Evolutionary conservation across 1,284 basidiomycete species (phyloP).

Genomic region (Ustilago bromivora): DNA sequence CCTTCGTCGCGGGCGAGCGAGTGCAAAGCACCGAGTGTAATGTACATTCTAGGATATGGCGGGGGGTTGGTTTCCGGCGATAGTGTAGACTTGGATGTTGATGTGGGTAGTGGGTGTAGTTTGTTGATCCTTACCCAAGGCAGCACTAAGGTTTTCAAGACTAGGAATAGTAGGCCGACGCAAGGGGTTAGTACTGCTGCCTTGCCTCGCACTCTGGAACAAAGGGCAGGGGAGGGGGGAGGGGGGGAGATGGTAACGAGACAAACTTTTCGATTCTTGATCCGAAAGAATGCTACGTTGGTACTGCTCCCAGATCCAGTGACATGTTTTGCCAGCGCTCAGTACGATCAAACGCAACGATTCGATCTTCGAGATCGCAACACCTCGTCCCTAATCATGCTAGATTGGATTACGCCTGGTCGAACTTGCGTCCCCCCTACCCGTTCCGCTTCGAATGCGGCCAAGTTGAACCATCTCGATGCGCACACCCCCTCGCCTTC

Average conservation of each 20-base stretch:
- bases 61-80: slow-evolving; percentile 94
- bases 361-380: slow-evolving; percentile 56
- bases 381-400: slow-evolving; percentile 55
- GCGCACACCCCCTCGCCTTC: slow-evolving; percentile 4
- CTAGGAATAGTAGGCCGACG: slow-evolving; percentile 23
- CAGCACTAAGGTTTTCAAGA: slow-evolving; percentile 70
- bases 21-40: slow-evolving; percentile 74
- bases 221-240: neutral
- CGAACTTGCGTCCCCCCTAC: slow-evolving; percentile 28
- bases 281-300: slow-evolving; percentile 55
- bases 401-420: slow-evolving; percentile 68
- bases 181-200: slow-evolving; percentile 15
- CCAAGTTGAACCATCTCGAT: slow-evolving; percentile 22
- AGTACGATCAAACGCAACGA: slow-evolving; percentile 63
- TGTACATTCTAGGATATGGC: slow-evolving; percentile 89
- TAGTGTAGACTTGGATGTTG: slow-evolving; percentile 76
- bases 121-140: slow-evolving; percentile 86
- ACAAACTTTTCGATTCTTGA: slow-evolving; percentile 48
- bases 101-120: slow-evolving; percentile 75
- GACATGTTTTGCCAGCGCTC: slow-evolving; percentile 59
- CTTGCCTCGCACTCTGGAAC: slow-evolving; percentile 5
- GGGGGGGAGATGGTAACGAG: slow-evolving; percentile 21
- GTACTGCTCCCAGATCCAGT: slow-evolving; percentile 65
- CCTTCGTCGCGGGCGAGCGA: neutral
- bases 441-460: neutral